Percentiles rank a stretch among this genome's conserved stretches.
These are phyloP conservation scores for Porcisia hertigi DNA, from an alignment of 208 protist species.

Conservation along the genomic window DNA sequence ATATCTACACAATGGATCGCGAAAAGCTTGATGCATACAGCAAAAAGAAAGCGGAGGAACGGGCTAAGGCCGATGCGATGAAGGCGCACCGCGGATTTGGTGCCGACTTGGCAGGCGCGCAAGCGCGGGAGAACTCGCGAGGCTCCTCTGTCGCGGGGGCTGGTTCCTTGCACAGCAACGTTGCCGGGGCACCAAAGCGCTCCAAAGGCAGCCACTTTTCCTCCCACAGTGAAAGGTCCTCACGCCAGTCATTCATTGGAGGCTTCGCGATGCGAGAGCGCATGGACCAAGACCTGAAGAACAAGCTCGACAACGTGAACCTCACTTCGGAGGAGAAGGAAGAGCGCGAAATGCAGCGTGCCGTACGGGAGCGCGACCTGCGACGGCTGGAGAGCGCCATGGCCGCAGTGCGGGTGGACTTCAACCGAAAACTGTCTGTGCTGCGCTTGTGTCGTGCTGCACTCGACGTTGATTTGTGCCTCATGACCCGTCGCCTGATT, in stretches of 20 bases:
- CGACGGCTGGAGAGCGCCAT: conserved; percentile 52
- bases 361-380: conserved; percentile 70
- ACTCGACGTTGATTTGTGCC: conserved; percentile 94
- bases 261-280: conserved; percentile 67
- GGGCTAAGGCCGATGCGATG: conserved; percentile 59
- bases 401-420: conserved; percentile 48
- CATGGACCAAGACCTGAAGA: conserved; percentile 79
- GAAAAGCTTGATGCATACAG: conserved; percentile 71
- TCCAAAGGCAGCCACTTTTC: conserved; percentile 23
- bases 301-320: conserved; percentile 84
- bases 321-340: conserved; percentile 83
- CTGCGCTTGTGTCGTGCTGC: conserved; percentile 83
- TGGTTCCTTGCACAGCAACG: background rate
- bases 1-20: conserved; percentile 57
- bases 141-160: conserved; percentile 1
- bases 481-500: conserved; percentile 90
- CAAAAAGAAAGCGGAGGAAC: conserved; percentile 48
- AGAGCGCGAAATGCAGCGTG: conserved; percentile 65
- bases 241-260: conserved; percentile 50
- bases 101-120: conserved; percentile 71
- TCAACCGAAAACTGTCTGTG: conserved; percentile 78
- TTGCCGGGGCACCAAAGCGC: conserved; percentile 1
- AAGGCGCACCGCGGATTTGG: conserved; percentile 90
- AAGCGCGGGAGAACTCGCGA: conserved; percentile 25
- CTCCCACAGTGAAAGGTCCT: conserved; percentile 33